phyloP scores from a whole-genome alignment of 2,329 filamentous ascomycete genomes.

The Ophiosphaerella korrae region DNA sequence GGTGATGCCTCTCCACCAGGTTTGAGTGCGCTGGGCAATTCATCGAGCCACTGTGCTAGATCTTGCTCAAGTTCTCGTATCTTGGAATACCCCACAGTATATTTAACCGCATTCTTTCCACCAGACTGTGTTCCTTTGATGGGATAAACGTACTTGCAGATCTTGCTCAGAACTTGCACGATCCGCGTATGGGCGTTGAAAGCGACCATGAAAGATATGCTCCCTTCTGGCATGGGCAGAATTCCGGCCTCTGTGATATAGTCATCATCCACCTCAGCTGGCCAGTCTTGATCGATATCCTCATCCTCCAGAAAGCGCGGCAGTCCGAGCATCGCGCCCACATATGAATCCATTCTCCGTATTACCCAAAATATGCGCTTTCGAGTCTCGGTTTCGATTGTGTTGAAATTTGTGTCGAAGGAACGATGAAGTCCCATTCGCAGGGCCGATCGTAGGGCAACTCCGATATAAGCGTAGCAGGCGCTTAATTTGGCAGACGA shows the following conservation, averaged over 20 bases:
- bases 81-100: slow-evolving; percentile 67
- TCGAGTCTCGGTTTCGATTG: slow-evolving; percentile 55
- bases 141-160: slow-evolving; percentile 68
- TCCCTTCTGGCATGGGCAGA: slow-evolving; percentile 60
- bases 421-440: slow-evolving; percentile 59
- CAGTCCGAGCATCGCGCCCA: slow-evolving; percentile 57
- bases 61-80: slow-evolving; percentile 69
- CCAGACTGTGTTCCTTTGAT: slow-evolving; percentile 57
- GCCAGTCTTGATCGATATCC: slow-evolving; percentile 56
- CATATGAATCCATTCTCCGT: slow-evolving; percentile 58
- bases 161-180: slow-evolving; percentile 63
- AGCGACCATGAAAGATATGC: slow-evolving; percentile 62
- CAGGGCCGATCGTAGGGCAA: slow-evolving; percentile 56
- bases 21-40: slow-evolving; percentile 75
- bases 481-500: slow-evolving; percentile 59
- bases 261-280: slow-evolving; percentile 56
- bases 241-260: slow-evolving; percentile 56
- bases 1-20: slow-evolving; percentile 77
- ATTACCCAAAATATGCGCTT: slow-evolving; percentile 60
- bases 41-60: slow-evolving; percentile 66
- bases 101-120: slow-evolving; percentile 54
- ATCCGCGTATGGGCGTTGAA: slow-evolving; percentile 66
- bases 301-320: slow-evolving; percentile 56
- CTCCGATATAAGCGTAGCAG: slow-evolving; percentile 59
- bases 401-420: slow-evolving; percentile 53